phyloP scores from a whole-genome alignment of 371 early-diverging fungal species.

The Rhizomucor pusillus region DNA sequence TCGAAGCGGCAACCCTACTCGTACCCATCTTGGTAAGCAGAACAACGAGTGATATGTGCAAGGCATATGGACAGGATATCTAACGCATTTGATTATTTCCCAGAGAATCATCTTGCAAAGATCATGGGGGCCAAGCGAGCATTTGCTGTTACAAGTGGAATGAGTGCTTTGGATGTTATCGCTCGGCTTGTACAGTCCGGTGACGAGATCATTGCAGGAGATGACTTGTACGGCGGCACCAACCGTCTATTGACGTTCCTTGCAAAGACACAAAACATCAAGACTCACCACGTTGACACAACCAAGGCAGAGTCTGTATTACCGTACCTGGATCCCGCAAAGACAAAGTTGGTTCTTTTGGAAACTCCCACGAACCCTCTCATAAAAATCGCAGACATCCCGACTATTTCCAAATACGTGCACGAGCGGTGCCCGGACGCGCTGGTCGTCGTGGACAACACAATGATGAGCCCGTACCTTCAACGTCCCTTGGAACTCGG shows the following conservation, averaged over 20 bases:
- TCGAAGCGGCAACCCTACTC: slow-evolving; percentile 87
- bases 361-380: slow-evolving; percentile 93
- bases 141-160: slow-evolving; percentile 81
- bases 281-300: slow-evolving; percentile 83
- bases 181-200: slow-evolving; percentile 75
- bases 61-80: not conserved
- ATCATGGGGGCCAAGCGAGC: slow-evolving; percentile 80
- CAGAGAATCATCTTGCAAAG: slow-evolving; percentile 84
- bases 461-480: slow-evolving; percentile 92
- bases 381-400: slow-evolving; percentile 83
- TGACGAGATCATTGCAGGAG: slow-evolving; percentile 85
- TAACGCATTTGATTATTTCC: not conserved
- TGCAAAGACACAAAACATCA: slow-evolving; percentile 64
- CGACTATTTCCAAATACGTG: slow-evolving; percentile 66
- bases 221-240: slow-evolving; percentile 90
- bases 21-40: slow-evolving; percentile 77
- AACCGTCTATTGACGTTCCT: slow-evolving; percentile 80
- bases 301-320: slow-evolving; percentile 62
- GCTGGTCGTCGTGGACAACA: slow-evolving; percentile 90
- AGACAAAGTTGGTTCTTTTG: slow-evolving; percentile 77
- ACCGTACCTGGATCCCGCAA: slow-evolving; percentile 62
- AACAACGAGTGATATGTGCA: not conserved
- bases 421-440: slow-evolving; percentile 69
- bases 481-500: slow-evolving; percentile 84
- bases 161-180: slow-evolving; percentile 87